phyloP scores from a whole-genome alignment of 306 rosid genomes.

The Cicer yamashitae region DNA sequence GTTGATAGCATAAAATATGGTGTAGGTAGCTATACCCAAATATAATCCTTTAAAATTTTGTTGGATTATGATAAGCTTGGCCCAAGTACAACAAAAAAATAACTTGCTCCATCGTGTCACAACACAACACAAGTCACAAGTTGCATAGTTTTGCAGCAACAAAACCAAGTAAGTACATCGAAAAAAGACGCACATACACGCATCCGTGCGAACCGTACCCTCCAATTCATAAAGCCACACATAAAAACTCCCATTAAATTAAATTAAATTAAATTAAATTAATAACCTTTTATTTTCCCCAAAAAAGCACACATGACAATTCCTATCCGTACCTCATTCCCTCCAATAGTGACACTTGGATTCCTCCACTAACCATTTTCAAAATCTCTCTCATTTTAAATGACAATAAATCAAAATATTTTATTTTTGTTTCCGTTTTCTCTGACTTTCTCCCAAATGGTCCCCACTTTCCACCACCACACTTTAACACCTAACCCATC shows the following conservation, averaged over 20 bases:
- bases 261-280: background rate
- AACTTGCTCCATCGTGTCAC: background rate
- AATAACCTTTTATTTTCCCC: background rate
- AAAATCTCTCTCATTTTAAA: background rate
- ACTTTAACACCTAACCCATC: slow-evolving; percentile 38
- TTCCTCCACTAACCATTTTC: slow-evolving; percentile 30
- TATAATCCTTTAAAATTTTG: background rate
- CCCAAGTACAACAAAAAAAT: background rate
- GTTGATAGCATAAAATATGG: background rate
- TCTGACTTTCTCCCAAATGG: slow-evolving; percentile 55
- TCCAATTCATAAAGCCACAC: background rate
- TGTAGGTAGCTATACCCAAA: background rate
- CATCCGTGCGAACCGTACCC: slow-evolving; percentile 52
- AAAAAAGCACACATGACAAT: background rate
- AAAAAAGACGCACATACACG: background rate
- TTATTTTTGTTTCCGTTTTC: slow-evolving; percentile 40
- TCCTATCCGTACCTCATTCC: slow-evolving; percentile 48
- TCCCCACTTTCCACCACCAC: slow-evolving; percentile 47
- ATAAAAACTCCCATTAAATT: too few relatives aligned
- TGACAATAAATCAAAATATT: too few relatives aligned
- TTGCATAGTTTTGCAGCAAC: background rate
- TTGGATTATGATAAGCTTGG: background rate
- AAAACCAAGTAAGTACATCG: background rate
- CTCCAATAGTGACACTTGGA: slow-evolving; percentile 55
- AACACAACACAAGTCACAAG: background rate